Evolutionary conservation across 345 rosid genomes (phyloP), one percentile per base, ranked within the genome.

Genomic region (Barbarea vulgaris): DNA sequence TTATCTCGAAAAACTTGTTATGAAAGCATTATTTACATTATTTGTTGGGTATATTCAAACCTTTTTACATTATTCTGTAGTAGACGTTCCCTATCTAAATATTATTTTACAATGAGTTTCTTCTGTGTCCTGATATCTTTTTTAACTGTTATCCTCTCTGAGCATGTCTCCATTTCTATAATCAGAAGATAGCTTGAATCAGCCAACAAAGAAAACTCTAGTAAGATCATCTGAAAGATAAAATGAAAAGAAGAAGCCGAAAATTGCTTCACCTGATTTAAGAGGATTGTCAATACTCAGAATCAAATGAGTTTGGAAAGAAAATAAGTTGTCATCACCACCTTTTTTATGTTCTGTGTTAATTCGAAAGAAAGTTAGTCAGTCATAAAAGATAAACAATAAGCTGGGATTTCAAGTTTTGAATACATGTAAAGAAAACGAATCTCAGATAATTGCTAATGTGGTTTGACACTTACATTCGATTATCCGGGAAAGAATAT

Each of bases 161-260:
- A 70, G 54, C 67, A 64, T 64, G 62, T 70, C 76, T 46, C 11
- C 72, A 56, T 77, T 47, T 31, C 69, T 52, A 14, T 15, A 36
- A 66, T 30, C 55, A 64, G n/a, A 77, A 77, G 31, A 50, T 64
- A 51, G 48, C 14, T 78, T 72, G 81, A 59, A 59, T 72, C 59
- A 66, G 69, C 54, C 27, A 52, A 33, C 56, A 52, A 6, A 3
- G 12, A 59, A 58, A 11, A 17, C 14, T 22, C 13, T 77, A 30
- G 3, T 55, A 39, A 57, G 31, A 64, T 65, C 25, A 42, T 27
- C 46, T 47, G 30, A 67, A 67, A 34, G 33, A 13, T 36, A 19
- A 65, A 65, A 4, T 47, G 9, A 8, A 24, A 27, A 4, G 6
- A 41, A 9, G 25, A n/a, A 24, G 37, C 21, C 61, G 6, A 55